Conservation (phyloP, 768 basidiomycete genomes). For the Kwoniella botswanensis region DNA sequence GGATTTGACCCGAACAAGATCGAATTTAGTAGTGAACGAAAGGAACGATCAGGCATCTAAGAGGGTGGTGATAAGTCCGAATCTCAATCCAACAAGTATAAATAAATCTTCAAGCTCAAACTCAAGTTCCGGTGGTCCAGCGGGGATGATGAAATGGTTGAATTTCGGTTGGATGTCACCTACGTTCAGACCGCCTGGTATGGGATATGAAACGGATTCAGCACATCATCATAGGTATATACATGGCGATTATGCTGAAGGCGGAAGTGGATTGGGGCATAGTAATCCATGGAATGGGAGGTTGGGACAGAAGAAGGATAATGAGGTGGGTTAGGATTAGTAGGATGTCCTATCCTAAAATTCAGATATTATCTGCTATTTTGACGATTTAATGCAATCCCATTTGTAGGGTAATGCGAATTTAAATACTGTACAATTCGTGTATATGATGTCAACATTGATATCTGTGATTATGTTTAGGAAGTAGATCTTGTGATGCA, state of each 20-base stretch:
- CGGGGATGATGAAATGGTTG: slow-evolving; percentile 10
- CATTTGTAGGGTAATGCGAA: too few species aligned
- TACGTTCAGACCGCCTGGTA: slow-evolving; percentile 1
- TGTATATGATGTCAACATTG: too few species aligned
- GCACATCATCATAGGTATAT: neutral
- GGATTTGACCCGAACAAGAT: neutral
- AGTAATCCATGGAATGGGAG: neutral
- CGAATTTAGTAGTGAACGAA: neutral
- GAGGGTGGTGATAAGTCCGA: neutral
- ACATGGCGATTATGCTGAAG: neutral
- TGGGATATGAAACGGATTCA: neutral
- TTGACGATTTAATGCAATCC: neutral
- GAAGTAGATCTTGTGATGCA: too few species aligned
- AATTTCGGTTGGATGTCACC: slow-evolving; percentile 23
- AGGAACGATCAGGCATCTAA: too few species aligned
- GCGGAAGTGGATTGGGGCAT: neutral
- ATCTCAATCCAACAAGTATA: neutral
- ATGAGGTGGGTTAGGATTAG: neutral
- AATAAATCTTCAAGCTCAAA: neutral
- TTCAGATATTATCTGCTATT: neutral
- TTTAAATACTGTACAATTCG: too few species aligned
- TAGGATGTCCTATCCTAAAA: neutral
- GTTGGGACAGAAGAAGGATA: neutral
- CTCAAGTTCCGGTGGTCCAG: neutral
- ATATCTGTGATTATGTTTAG: too few species aligned